Base-by-base conservation (phyloP, 1,139 yeast genomes). In the Zygoascus meyerae region DNA sequence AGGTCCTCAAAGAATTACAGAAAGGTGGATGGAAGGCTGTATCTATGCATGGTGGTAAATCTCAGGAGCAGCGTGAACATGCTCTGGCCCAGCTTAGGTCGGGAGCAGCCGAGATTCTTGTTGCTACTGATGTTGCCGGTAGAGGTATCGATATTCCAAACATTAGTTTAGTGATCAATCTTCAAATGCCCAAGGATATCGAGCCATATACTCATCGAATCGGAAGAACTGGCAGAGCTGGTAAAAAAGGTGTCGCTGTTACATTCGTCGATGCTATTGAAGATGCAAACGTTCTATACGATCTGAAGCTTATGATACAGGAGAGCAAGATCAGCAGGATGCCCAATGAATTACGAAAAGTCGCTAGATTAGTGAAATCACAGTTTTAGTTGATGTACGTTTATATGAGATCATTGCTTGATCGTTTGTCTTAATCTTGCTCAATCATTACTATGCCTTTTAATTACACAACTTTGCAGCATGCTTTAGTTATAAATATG, bases 141-240 rank as follows among this genome's bases (percentile, higher is more conserved):
- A 79, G 98, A 70, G 98, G 98, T 66, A 81, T 92, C 51, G 97
- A 92, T 66, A 81, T 92, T 14, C 84, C 92, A 0, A 77, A 86
- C 57, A 95, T 92, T 8, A 78, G 94, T 0, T 65, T 90, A 39
- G 97, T 92, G 6, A 67, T 90, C 12, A 92, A 92, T 64, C 89
- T 75, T 60, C 95, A 90, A 59, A 84, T 90, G 94, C 70, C 89
- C 11, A 76, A 73, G 50, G 72, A 73, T 39, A 77, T 87, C 44
- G 96, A 89, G 52, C 90, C 85, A 52, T 92, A 89, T 58, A 79
- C 92, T 29, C 98, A 92, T 65, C 74, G 97, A 60, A 85, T 92
- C 47, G 98, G 98, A 45, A 80, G 98, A 66, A 92, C 98, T 0
- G 98, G 97, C 31, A 77, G 98, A 62, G 97, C 97, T 0, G 97